A percentile compares a stretch with the other conserved stretches of the same genome.
Evolutionary conservation across 1,139 yeast species (phyloP).

Genomic region (Komagataea norvegica): DNA sequence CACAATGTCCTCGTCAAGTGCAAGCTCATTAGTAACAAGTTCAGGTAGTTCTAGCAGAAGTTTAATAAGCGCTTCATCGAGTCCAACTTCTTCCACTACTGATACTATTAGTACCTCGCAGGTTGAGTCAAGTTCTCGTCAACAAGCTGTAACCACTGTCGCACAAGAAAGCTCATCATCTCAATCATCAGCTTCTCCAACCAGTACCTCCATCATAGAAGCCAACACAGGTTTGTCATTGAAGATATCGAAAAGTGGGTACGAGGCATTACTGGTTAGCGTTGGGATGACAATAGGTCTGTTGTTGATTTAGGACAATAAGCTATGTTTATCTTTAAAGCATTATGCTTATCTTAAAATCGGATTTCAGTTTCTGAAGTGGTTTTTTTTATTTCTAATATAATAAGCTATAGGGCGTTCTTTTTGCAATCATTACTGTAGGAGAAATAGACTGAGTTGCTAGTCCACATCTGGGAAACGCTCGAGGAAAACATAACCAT

Average conservation of each 20-base stretch:
- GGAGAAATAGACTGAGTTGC: no score
- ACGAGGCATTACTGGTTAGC: slow-evolving; percentile 12
- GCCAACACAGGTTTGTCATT: slow-evolving; percentile 6
- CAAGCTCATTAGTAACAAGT: slow-evolving; percentile 12
- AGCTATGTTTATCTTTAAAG: no score
- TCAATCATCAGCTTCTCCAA: slow-evolving; percentile 2
- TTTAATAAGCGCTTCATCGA: background rate
- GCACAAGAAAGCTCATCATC: background rate
- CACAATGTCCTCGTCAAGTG: slow-evolving; percentile 12
- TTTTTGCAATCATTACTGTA: no score
- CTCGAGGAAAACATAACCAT: no score
- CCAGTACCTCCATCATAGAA: slow-evolving; percentile 4
- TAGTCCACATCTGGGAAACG: no score
- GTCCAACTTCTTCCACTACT: slow-evolving; percentile 2
- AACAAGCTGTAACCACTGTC: background rate
- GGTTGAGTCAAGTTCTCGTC: background rate
- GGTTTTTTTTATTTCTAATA: no score
- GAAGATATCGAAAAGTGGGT: slow-evolving; percentile 2
- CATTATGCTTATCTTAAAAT: no score
- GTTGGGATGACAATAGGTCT: slow-evolving; percentile 6
- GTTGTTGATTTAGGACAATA: slow-evolving; percentile 2
- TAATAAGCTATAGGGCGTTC: no score
- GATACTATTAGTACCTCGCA: no score
- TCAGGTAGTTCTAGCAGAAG: slow-evolving; percentile 5
- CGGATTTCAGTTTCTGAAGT: no score